Percentiles rank a stretch among this genome's conserved stretches.
Conservation (phyloP, 257 asterid species). For the Scutellaria minor region DNA sequence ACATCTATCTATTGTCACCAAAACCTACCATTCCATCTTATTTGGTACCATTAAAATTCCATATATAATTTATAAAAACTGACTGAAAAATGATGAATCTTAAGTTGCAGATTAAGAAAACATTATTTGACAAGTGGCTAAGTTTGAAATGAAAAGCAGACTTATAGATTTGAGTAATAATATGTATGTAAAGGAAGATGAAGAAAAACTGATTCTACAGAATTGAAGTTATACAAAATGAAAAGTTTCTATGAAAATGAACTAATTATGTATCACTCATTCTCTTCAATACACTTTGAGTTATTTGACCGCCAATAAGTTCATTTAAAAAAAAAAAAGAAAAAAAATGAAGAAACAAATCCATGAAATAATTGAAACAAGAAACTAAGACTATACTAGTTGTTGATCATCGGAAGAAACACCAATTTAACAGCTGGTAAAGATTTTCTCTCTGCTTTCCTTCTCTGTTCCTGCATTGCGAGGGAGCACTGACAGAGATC, state of each 20-base stretch:
- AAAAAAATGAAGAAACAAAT: constrained; percentile 26
- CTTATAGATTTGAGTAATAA: too few relatives aligned
- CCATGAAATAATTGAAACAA: constrained; percentile 37
- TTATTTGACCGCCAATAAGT: constrained; percentile 33
- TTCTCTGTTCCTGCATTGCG: constrained; percentile 8
- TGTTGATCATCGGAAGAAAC: constrained; percentile 31
- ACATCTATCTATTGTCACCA: too few relatives aligned
- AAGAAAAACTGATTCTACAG: too few relatives aligned
- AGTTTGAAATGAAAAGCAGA: too few relatives aligned
- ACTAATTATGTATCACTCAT: constrained; percentile 37
- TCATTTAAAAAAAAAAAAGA: constrained; percentile 28
- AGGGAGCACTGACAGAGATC: constrained; percentile 35
- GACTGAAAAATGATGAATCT: too few relatives aligned
- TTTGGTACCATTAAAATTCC: too few relatives aligned
- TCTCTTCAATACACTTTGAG: constrained; percentile 36
- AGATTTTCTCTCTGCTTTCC: constrained; percentile 21
- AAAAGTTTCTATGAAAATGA: constrained; percentile 28
- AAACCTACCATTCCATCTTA: too few relatives aligned
- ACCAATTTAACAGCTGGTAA: constrained; percentile 27
- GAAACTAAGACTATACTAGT: constrained; percentile 43
- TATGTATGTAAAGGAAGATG: too few relatives aligned
- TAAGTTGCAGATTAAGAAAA: too few relatives aligned
- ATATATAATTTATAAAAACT: too few relatives aligned
- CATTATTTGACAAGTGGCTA: too few relatives aligned
- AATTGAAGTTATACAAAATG: constrained; percentile 15